Conservation (phyloP, 306 rosid species). For the Rubus parviflorus region DNA sequence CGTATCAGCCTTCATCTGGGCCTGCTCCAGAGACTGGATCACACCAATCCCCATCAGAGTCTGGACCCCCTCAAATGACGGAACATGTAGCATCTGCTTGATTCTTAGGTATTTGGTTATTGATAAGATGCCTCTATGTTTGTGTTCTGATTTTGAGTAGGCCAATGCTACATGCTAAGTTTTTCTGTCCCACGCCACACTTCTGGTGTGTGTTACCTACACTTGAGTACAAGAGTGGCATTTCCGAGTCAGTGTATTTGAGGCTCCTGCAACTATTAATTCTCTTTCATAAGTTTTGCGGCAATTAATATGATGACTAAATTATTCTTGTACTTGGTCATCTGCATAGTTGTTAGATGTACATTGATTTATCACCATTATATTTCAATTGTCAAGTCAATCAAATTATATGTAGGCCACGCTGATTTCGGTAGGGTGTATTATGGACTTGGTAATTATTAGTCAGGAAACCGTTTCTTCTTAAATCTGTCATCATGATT, state of each 20-base stretch:
- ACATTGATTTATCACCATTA: neutral
- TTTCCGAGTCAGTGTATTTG: constrained; percentile 19
- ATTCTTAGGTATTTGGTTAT: constrained; percentile 23
- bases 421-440: neutral
- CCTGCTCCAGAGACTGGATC: constrained; percentile 34
- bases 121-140: constrained; percentile 20
- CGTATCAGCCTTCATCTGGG: constrained; percentile 25
- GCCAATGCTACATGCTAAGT: constrained; percentile 18
- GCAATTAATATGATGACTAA: constrained; percentile 13
- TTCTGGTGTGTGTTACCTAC: constrained; percentile 13
- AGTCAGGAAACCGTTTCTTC: neutral
- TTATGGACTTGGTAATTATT: neutral
- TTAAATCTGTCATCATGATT: neutral
- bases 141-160: constrained; percentile 10
- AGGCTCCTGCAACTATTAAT: constrained; percentile 23
- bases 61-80: constrained; percentile 41
- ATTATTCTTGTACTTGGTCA: constrained; percentile 37
- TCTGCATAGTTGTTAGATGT: constrained; percentile 15
- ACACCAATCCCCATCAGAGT: constrained; percentile 39
- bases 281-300: constrained; percentile 26
- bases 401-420: neutral
- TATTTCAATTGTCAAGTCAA: neutral
- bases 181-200: constrained; percentile 3
- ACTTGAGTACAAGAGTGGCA: constrained; percentile 5
- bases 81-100: constrained; percentile 40